Base-by-base conservation (phyloP, 257 asterid species). In the Coffea canephora region DNA sequence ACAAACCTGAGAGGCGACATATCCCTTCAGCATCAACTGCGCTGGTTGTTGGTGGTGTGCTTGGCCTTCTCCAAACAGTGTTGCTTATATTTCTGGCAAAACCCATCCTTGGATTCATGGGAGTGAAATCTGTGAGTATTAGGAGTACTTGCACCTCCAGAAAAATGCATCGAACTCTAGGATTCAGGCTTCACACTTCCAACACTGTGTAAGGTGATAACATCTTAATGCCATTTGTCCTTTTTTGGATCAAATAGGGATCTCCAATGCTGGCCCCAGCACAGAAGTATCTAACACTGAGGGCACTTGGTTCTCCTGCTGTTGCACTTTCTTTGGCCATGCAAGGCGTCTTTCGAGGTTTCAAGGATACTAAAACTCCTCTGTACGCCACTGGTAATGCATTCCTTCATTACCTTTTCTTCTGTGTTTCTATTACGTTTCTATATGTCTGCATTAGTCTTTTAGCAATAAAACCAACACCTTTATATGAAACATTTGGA, bases 1-100 rank as follows among this genome's bases (percentile, higher is more conserved):
- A 49, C n/a, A 84, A 79, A 71, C 34, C 31, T 2, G 88, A 70
- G 61, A 91, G 91, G 34, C 83, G 97, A 2, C 75, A 83, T 70
- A 91, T 96, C 62, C 97, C 99, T 73, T 94, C 99, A 18, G 99
- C 97, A 16, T 96, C 98, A 43, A 92, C 99, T n/a, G 97, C 98
- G 57, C 72, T 96, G 82, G 87, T 71, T 75, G 88, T 96, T 68
- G 98, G 98, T 3, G 78, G 66, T 25, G 82, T 92, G 8, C 93
- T 96, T 43, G 98, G 99, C 69, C 84, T 96, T 9, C 78, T 96
- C 34, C 97, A 93, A 79, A 89, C 98, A 5, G 48, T 89, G 52
- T 77, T 92, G 79, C 97, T 96, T 16, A 77, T 92, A 10, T 88
- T 89, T 83, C 89, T 90, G 0, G 95, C 94, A 2, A 89, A 91